Evolutionary conservation across 164 flowering plant species (phyloP).

Genomic region (Kingdonia uniflora): DNA sequence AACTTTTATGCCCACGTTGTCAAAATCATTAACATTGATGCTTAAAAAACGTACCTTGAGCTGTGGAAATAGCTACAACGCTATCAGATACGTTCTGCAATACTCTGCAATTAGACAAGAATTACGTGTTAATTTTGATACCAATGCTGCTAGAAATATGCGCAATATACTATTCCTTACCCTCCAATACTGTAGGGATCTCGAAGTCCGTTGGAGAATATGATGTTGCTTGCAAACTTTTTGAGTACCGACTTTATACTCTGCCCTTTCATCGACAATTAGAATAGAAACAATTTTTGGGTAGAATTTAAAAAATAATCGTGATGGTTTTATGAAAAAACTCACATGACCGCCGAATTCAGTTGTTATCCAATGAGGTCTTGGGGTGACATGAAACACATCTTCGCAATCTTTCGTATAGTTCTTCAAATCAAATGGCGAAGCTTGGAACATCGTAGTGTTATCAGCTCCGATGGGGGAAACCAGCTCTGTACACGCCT

Average conservation of each 20-base stretch:
- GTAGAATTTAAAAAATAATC: neutral
- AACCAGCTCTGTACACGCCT: conserved; percentile 61
- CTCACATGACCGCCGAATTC: conserved; percentile 60
- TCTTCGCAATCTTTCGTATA: conserved; percentile 20
- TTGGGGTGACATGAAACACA: conserved; percentile 36
- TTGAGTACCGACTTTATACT: conserved; percentile 36
- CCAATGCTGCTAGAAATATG: neutral
- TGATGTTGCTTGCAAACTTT: conserved; percentile 63
- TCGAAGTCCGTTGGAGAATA: conserved; percentile 66
- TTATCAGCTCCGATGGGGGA: conserved; percentile 40
- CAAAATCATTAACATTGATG: too few species aligned
- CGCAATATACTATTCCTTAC: conserved; percentile 17
- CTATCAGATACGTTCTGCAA: conserved; percentile 41
- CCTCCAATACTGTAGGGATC: conserved; percentile 76
- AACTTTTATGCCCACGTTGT: too few species aligned
- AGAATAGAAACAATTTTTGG: neutral
- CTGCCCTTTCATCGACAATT: conserved; percentile 16
- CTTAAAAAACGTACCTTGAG: conserved; percentile 20
- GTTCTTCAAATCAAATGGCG: conserved; percentile 23
- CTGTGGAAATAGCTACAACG: conserved; percentile 34
- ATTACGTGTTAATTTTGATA: neutral
- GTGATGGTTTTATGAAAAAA: neutral
- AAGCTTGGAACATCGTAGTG: conserved; percentile 38
- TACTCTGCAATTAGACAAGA: conserved; percentile 21
- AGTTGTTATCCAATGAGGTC: conserved; percentile 60